phyloP scores from a whole-genome alignment of 23 red algal genomes.

The Agarophyton chilense region DNA sequence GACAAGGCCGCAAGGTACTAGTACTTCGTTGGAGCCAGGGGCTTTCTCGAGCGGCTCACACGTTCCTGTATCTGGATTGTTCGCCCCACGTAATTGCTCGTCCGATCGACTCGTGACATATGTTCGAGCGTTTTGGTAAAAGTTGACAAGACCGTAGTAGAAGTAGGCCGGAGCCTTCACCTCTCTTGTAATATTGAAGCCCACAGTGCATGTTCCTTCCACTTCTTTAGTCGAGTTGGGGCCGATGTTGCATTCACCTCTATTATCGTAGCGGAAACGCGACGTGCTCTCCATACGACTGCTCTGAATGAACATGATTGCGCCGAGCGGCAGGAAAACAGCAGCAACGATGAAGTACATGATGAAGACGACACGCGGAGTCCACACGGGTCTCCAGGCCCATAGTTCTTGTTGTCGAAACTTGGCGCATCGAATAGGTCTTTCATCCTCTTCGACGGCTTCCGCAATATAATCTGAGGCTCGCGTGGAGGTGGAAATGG shows the following conservation, averaged over 20 bases:
- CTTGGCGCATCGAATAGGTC: conserved; percentile 45
- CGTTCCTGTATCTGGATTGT: conserved; percentile 1
- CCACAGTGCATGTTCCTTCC: conserved; percentile 31
- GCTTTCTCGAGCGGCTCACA: conserved; percentile 55
- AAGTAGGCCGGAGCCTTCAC: conserved; percentile 68
- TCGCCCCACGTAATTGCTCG: conserved; percentile 59
- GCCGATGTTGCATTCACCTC: conserved; percentile 55
- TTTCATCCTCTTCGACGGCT: neutral
- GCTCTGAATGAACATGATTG: conserved; percentile 61
- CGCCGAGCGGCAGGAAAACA: conserved; percentile 73
- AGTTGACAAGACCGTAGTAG: conserved; percentile 86
- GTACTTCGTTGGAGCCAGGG: neutral
- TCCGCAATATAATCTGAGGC: conserved; percentile 5
- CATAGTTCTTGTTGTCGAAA: conserved; percentile 87
- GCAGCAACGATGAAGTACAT: conserved; percentile 67
- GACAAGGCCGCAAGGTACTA: conserved; percentile 79
- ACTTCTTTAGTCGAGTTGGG: neutral
- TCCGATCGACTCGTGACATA: conserved; percentile 61
- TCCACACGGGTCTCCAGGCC: conserved; percentile 77
- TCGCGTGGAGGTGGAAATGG: neutral
- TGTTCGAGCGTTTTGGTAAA: conserved; percentile 79
- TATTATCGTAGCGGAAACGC: conserved; percentile 75
- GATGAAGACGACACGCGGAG: conserved; percentile 67
- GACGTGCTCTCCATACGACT: conserved; percentile 18
- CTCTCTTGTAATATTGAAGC: conserved; percentile 16